These are phyloP conservation scores for Durio zibethinus DNA, from an alignment of 345 rosid species.

Conservation along the genomic window DNA sequence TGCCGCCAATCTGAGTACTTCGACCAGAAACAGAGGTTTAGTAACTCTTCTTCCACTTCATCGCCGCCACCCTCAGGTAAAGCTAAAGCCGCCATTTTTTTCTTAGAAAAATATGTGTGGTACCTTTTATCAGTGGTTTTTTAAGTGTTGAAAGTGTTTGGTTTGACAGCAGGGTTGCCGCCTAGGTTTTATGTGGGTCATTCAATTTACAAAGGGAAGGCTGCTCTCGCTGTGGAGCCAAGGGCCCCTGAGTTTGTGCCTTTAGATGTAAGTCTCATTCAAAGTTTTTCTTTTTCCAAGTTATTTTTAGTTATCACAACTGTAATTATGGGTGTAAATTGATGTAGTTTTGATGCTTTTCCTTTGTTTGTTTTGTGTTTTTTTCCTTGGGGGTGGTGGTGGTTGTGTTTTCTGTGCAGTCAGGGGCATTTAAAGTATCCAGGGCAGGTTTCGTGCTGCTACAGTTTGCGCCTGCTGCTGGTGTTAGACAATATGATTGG, in stretches of 20 bases:
- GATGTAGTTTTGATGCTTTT: constrained; percentile 6
- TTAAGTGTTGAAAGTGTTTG: neutral
- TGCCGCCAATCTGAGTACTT: constrained; percentile 63
- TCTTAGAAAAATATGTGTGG: neutral
- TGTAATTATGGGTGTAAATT: too few species aligned
- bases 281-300: neutral
- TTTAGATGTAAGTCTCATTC: constrained; percentile 47
- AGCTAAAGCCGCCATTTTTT: neutral
- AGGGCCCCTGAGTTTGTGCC: constrained; percentile 72
- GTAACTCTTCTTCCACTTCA: constrained; percentile 29
- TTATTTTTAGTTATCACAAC: too few species aligned
- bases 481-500: constrained; percentile 85
- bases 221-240: constrained; percentile 86
- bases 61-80: constrained; percentile 28
- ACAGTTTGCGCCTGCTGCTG: constrained; percentile 86
- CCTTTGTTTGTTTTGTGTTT: constrained; percentile 8
- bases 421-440: constrained; percentile 71
- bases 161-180: constrained; percentile 35
- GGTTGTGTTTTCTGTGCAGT: constrained; percentile 35
- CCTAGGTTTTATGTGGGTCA: constrained; percentile 67
- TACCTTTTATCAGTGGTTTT: neutral
- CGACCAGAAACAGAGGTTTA: constrained; percentile 38
- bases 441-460: constrained; percentile 69
- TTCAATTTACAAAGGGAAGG: constrained; percentile 94
- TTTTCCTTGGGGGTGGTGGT: neutral